Evolutionary conservation across 176 grass and related monocot species (phyloP).

Genomic region (Cymbopogon citratus): DNA sequence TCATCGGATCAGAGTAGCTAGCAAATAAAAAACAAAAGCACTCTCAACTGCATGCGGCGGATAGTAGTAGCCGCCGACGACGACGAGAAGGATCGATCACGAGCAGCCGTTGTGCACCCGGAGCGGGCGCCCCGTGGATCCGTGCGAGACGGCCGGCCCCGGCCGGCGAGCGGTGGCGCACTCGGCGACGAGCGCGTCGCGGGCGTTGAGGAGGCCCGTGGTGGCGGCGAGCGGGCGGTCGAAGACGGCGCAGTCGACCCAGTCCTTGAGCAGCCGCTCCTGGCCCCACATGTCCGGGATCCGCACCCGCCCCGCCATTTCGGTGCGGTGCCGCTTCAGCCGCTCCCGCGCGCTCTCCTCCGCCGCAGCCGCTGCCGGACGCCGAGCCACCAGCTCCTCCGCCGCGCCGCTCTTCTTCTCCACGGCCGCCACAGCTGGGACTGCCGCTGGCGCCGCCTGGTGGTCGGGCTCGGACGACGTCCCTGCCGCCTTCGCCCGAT

Average conservation of each 20-base stretch:
- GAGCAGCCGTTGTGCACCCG: constrained; percentile 42
- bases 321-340: constrained; percentile 54
- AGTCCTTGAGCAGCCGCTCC: constrained; percentile 53
- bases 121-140: background rate
- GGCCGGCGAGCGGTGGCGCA: constrained; percentile 29
- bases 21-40: background rate
- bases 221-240: constrained; percentile 49
- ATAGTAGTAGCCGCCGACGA: background rate
- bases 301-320: constrained; percentile 52
- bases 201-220: constrained; percentile 37
- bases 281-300: constrained; percentile 62
- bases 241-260: constrained; percentile 50
- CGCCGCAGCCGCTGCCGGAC: background rate
- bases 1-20: background rate
- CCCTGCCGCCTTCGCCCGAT: background rate
- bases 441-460: background rate
- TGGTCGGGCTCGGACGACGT: background rate
- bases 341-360: constrained; percentile 46
- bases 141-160: background rate
- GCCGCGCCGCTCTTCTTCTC: background rate
- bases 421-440: background rate
- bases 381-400: background rate
- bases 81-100: background rate
- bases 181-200: constrained; percentile 44
- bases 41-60: background rate